Conservation (phyloP, 805 yeast species). For the Candida succiphila region DNA sequence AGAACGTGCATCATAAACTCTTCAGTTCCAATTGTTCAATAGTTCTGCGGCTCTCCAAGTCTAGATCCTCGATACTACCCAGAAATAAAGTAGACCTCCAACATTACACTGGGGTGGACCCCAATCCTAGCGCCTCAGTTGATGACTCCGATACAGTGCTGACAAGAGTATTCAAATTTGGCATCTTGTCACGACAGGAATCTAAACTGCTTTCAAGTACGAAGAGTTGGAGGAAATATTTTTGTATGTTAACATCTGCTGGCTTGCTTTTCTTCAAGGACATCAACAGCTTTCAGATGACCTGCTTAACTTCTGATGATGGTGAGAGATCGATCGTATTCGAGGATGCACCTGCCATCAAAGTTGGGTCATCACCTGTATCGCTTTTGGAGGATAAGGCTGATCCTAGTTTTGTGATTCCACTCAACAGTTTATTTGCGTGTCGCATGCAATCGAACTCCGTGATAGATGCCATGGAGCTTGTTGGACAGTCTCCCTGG, state of each 20-base stretch:
- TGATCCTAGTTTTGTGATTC: constrained; percentile 16
- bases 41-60: no score
- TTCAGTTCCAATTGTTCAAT: no score
- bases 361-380: constrained; percentile 7
- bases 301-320: constrained; percentile 6
- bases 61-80: no score
- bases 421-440: constrained; percentile 17
- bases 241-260: constrained; percentile 37
- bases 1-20: no score
- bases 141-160: constrained; percentile 11
- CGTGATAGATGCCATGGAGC: constrained; percentile 12
- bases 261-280: constrained; percentile 38
- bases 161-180: constrained; percentile 29
- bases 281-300: constrained; percentile 23
- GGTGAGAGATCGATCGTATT: constrained; percentile 14
- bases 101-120: no score
- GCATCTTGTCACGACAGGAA: constrained; percentile 31
- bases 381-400: constrained; percentile 12
- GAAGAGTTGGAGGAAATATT: constrained; percentile 32
- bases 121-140: background rate
- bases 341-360: constrained; percentile 13
- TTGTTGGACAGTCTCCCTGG: background rate
- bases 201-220: constrained; percentile 15
- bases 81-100: no score
- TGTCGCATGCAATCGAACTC: constrained; percentile 15